Evolutionary conservation across 1,284 basidiomycete genomes (phyloP).

Genomic region (Sporisorium iseilematis-ciliati): DNA sequence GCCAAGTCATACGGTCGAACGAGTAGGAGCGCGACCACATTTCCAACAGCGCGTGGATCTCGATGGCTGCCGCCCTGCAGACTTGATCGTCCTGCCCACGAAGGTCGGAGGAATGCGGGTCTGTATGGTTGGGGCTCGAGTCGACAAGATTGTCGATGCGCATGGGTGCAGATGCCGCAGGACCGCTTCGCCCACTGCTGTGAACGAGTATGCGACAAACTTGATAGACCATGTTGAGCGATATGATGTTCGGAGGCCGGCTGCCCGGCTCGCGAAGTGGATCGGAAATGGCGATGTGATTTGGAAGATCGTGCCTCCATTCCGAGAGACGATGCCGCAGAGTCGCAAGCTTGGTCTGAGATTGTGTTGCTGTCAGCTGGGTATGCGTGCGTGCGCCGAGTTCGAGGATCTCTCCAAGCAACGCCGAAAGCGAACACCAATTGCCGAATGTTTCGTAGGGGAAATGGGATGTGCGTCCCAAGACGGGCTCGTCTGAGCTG

Average conservation of each 20-base stretch:
- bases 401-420: slow-evolving; percentile 7
- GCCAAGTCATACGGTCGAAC: slow-evolving; percentile 14
- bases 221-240: slow-evolving; percentile 11
- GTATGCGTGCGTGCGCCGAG: background rate
- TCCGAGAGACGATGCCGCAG: background rate
- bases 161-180: slow-evolving; percentile 1
- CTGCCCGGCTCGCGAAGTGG: background rate
- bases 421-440: slow-evolving; percentile 8
- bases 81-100: background rate
- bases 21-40: slow-evolving; percentile 9
- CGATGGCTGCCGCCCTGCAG: slow-evolving; percentile 3
- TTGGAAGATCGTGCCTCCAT: background rate
- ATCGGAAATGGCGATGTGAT: slow-evolving; percentile 1
- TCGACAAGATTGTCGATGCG: slow-evolving; percentile 6
- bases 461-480: slow-evolving; percentile 1
- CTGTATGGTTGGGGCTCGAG: background rate
- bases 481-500: background rate
- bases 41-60: slow-evolving; percentile 9
- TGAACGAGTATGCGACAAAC: slow-evolving; percentile 4
- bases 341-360: background rate
- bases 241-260: slow-evolving; percentile 8
- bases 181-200: slow-evolving; percentile 4
- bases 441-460: slow-evolving; percentile 5
- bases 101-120: background rate
- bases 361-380: background rate